phyloP scores from a whole-genome alignment of 192 early-diverging fungal species.

The Coemansia javaensis region DNA sequence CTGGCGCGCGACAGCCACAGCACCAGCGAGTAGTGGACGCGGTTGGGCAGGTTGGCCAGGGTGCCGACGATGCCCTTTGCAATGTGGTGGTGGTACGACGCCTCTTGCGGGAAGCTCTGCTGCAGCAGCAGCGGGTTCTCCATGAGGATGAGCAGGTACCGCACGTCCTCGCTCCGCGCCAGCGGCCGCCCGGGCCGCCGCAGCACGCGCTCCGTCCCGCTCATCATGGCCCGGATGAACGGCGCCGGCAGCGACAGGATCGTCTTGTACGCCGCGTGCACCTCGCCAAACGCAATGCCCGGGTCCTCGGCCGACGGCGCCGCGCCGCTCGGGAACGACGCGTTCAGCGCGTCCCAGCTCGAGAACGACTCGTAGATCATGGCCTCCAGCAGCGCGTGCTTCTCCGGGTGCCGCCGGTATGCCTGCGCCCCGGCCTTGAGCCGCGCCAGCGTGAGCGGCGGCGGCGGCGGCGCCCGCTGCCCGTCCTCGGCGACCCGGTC shows the following conservation, averaged over 20 bases:
- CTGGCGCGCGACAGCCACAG: constrained; percentile 73
- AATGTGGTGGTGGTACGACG: constrained; percentile 80
- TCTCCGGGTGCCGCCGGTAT: constrained; percentile 28
- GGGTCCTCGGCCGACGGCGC: constrained; percentile 47
- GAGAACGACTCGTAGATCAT: constrained; percentile 52
- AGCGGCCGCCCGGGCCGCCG: constrained; percentile 57
- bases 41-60: constrained; percentile 74
- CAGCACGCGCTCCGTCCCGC: constrained; percentile 62
- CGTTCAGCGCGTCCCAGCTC: constrained; percentile 59
- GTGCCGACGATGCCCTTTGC: constrained; percentile 75
- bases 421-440: constrained; percentile 40
- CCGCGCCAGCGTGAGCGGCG: constrained; percentile 43
- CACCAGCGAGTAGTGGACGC: constrained; percentile 82
- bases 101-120: constrained; percentile 70
- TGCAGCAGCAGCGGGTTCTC: constrained; percentile 83
- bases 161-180: constrained; percentile 57
- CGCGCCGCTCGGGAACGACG: constrained; percentile 56
- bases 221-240: constrained; percentile 72
- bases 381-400: constrained; percentile 42
- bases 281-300: constrained; percentile 60
- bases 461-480: constrained; percentile 11
- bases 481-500: constrained; percentile 16
- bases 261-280: constrained; percentile 59
- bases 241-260: constrained; percentile 58
- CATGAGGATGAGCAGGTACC: constrained; percentile 79